phyloP scores from a whole-genome alignment of 176 grass and related monocot species.

The Alopecurus myosuroides region DNA sequence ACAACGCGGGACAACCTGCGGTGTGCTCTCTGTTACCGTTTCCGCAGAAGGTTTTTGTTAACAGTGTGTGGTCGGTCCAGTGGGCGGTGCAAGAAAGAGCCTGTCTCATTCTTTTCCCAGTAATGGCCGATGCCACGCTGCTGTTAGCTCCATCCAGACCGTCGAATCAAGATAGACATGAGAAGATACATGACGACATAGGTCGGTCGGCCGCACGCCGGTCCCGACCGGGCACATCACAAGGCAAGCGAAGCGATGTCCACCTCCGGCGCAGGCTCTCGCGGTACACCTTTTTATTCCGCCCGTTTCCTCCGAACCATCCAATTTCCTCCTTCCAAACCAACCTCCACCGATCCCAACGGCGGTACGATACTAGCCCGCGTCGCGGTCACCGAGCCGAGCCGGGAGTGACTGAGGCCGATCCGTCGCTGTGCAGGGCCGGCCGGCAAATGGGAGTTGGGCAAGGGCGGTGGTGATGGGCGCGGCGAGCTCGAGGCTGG shows the following conservation, averaged over 20 bases:
- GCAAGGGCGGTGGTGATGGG: conserved; percentile 47
- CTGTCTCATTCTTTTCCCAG: neutral
- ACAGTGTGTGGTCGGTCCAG: neutral
- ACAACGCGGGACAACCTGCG: no score
- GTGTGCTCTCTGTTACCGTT: no score
- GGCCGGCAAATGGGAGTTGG: conserved; percentile 32
- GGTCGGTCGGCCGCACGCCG: neutral
- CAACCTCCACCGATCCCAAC: conserved; percentile 16
- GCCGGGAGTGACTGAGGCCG: neutral
- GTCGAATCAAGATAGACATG: neutral
- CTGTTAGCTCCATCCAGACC: neutral
- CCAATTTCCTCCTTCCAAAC: neutral
- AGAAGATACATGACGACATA: neutral
- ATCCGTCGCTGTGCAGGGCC: neutral
- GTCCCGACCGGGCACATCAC: neutral
- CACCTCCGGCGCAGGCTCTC: neutral
- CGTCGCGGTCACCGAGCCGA: neutral
- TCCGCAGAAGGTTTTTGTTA: neutral
- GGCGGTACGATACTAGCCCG: neutral
- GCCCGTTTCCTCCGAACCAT: conserved; percentile 1
- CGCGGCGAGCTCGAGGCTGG: conserved; percentile 91
- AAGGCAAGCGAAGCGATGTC: neutral
- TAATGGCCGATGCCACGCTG: neutral
- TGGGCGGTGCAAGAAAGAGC: neutral
- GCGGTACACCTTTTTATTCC: neutral